phyloP scores from a whole-genome alignment of 2,329 filamentous ascomycete species.

The Arthrobotrys megalospora region DNA sequence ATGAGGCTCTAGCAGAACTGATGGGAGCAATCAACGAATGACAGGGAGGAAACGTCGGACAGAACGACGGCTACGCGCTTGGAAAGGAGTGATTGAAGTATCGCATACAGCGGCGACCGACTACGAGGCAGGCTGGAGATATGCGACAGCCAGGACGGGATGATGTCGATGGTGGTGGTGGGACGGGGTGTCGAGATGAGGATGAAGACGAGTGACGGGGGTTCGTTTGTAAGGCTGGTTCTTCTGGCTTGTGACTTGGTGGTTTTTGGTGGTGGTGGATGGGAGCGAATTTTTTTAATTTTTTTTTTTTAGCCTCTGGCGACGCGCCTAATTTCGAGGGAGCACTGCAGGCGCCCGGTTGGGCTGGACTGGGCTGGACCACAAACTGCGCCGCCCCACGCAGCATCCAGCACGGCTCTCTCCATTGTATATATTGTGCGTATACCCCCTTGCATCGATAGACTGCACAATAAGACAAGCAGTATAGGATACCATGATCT shows the following conservation, averaged over 20 bases:
- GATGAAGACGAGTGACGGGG: conserved; percentile 31
- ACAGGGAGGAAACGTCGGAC: conserved; percentile 53
- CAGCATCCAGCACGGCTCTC: conserved; percentile 29
- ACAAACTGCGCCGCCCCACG: conserved; percentile 48
- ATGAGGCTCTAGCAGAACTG: conserved; percentile 35
- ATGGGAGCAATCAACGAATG: conserved; percentile 55
- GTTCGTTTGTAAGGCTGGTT: conserved; percentile 41
- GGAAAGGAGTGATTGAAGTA: conserved; percentile 53
- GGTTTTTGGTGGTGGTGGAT: background rate
- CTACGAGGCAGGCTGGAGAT: conserved; percentile 1
- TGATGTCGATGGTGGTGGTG: conserved; percentile 19
- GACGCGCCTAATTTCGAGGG: conserved; percentile 40
- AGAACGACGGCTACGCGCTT: conserved; percentile 60
- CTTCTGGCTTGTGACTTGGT: conserved; percentile 30
- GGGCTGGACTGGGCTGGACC: conserved; percentile 27
- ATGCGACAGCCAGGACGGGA: conserved; percentile 27
- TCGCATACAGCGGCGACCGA: conserved; percentile 42
- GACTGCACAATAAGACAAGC: background rate
- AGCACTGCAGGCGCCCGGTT: conserved; percentile 5
- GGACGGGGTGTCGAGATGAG: conserved; percentile 40
- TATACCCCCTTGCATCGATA: background rate
- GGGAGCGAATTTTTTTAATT: conserved; percentile 18
- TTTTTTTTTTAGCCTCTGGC: conserved; percentile 28
- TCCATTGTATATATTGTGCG: background rate
- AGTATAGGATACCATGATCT: no score